phyloP scores from a whole-genome alignment of 2,329 filamentous ascomycete genomes.

The Botrytis paeoniae region DNA sequence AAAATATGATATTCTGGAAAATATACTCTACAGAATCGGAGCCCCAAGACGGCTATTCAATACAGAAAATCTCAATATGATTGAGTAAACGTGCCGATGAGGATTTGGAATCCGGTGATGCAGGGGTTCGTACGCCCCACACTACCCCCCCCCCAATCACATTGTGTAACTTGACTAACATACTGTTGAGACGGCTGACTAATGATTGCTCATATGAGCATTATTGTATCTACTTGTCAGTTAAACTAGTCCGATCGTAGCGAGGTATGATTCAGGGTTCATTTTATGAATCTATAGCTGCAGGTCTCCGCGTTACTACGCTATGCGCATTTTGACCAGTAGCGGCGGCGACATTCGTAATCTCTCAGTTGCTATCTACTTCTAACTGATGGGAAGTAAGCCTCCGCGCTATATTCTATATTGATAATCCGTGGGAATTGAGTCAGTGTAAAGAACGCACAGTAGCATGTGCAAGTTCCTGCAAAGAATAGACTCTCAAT shows the following conservation, averaged over 20 bases:
- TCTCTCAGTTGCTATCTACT: background rate
- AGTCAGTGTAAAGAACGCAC: background rate
- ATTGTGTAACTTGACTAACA: background rate
- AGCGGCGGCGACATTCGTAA: background rate
- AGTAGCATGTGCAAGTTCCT: background rate
- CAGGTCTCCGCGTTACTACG: background rate
- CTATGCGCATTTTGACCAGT: background rate
- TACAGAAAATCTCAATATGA: background rate
- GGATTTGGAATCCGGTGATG: background rate
- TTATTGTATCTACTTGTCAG: background rate
- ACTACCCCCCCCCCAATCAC: background rate
- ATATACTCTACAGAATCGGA: background rate
- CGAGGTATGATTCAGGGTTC: background rate
- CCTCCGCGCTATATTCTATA: background rate
- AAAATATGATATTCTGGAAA: background rate
- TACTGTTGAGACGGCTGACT: background rate
- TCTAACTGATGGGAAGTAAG: background rate
- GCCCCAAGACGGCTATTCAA: background rate
- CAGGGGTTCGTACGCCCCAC: background rate
- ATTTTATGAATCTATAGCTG: background rate
- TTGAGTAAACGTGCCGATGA: background rate
- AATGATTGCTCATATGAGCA: background rate
- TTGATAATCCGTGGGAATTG: background rate
- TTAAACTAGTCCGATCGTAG: background rate
- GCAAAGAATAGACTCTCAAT: background rate